Base-by-base conservation (phyloP, 768 basidiomycete genomes). In the Boletus coccyginus region DNA sequence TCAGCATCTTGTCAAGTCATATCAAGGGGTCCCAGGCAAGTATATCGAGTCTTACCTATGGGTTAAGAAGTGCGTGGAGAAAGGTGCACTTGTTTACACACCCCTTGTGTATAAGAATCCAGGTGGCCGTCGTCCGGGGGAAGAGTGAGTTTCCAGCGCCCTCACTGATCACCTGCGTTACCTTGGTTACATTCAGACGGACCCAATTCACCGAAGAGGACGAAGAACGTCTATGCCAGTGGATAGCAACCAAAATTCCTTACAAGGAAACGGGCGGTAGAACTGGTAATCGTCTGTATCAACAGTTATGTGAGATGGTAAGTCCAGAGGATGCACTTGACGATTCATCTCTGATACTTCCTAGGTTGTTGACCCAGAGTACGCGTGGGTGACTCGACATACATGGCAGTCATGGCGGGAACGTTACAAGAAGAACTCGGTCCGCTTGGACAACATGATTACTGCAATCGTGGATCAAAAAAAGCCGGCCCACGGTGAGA, bases 351-450 rank as follows among this genome's bases (percentile, higher is more conserved):
- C 39, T 64, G 19, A 62, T 36, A 31, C 24, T 29, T 41, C 17
- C 10, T 60, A 91, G 89, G 76, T 75, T 46, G 71, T 73, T 48
- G 86, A 90, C 58, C 85, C 88, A 2, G 88, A 89, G 59, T 91
- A 83, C 63, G 76, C 80, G 0, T 92, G 90, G 90, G 91, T 91
- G 19, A 78, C 76, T 27, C 84, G 90, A 16, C 90, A 93, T 67
- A 91, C 90, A 3, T 93, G 90, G 90, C 89, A 92, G 61, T 93
- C 90, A 16, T 93, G 90, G 90, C 82, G 91, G 29, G 90, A 93
- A 66, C 79, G 91, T 31, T 93, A 93, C 75, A 92, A 92, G 76
- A 92, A 92, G 71, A 87, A 93, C 57, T 75, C 88, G 0, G 66
- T 73, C 8, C 83, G 89, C 11, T 77, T 92, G 38, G 89, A 92